Evolutionary conservation across 495 filamentous ascomycete genomes (phyloP), one percentile per base, ranked within the genome.

Genomic region (Neurospora tetraspora): DNA sequence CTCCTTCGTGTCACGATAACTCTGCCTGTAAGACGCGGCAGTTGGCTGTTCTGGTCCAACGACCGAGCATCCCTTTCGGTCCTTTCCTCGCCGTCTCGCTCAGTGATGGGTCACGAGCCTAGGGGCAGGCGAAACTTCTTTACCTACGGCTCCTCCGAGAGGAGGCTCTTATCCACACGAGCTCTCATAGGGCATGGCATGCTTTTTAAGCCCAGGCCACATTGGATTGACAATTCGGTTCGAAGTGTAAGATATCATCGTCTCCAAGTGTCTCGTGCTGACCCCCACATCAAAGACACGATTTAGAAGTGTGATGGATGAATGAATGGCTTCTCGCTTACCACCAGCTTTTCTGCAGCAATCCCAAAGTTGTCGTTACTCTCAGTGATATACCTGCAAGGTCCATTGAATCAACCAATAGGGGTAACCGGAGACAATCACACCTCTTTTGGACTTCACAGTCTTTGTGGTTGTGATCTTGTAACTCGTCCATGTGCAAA

Each of bases 261-360:
- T 68, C n/a, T 40, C 20, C 12, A 12, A 23, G 31, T 69, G 11
- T 70, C 12, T 27, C 38, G 36, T 9, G 39, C 37, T 70, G 69
- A 14, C 53, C 23, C 53, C 53, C 53, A 61, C 53, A 61, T 34
- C 23, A 16, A 34, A 31, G 31, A 14, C 23, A 27, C 53, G 12
- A 23, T 53, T 53, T 53, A 8, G 45, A 23, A 23, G 45, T 53
- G 45, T 14, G 20, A 53, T 53, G 20, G 45, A 53, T 45, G 11
- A 53, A 53, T 45, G 11, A 53, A 53, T 53, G 53, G 53, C 53
- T 61, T 16, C 34, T 75, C 72, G 74, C 69, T 73, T 75, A 53
- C 20, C 47, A 36, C 37, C 37, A 69, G 42, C 68, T 40, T 70
- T 72, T 40, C 74, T 76, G 74, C 74, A 76, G 20, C 70, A 69